Base-by-base conservation (phyloP, 805 yeast genomes). In the Dipodascus albidus region DNA sequence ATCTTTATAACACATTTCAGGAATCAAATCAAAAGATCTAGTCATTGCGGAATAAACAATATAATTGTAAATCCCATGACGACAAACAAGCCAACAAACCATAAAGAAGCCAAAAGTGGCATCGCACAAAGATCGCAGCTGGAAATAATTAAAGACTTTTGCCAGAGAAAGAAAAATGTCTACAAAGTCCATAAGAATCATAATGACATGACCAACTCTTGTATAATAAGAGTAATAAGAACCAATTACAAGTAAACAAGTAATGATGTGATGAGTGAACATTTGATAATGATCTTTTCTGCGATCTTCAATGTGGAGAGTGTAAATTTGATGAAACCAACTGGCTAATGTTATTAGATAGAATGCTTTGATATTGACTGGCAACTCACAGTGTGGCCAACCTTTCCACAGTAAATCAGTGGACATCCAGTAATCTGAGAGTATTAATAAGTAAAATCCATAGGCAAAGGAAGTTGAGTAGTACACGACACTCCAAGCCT, bases 201-300 rank as follows among this genome's bases (percentile, higher is more conserved):
- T 68, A 48, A 89, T 83, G 24, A 83, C 76, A 67, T 87, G 87
- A 27, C 97, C 96, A 53, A 87, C 77, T 38, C 87, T 76, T 33
- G 83, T 79, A 67, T 82, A 85, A 68, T 85, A 82, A 64, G 79
- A 81, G 62, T 72, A 73, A 67, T 88, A 89, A 1, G 93, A 83
- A 1, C 93, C 91, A 11, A 75, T 65, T 23, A 85, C 76, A 53
- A 89, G 74, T 21, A 72, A 60, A 60, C 82, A 75, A 0, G 97
- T 89, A 54, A 90, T 82, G 54, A 90, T 80, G 67, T 89, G 97
- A 66, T 89, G 97, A 49, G 82, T 70, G 62, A 88, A 80, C 97
- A 89, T 89, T 68, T 89, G 96, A 60, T 69, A 67, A 65, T 86
- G 82, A 65, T 89, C 97, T 64, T 87, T 87, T 57, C 97, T 78